Percentiles rank a stretch among this genome's conserved stretches.
Conservation (phyloP, 148 eudicot genomes). For the Chenopodium album region DNA sequence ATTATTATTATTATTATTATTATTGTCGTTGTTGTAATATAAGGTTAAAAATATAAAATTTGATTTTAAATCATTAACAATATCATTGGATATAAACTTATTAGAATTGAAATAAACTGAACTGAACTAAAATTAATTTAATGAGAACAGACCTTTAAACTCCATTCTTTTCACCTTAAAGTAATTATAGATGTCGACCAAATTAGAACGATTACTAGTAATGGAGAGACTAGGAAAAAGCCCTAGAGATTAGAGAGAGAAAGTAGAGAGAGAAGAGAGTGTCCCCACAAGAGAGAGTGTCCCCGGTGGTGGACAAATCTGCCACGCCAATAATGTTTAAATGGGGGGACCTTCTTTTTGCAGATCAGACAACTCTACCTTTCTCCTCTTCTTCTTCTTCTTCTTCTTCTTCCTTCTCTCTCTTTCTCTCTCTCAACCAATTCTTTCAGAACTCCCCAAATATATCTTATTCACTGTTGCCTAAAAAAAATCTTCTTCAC, state of each 20-base stretch:
- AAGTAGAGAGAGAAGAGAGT: neutral
- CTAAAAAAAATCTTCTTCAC: no score
- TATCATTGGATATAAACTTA: no score
- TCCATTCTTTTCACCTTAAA: no score
- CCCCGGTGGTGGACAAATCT: slow-evolving; percentile 43
- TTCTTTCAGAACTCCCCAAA: slow-evolving; percentile 15
- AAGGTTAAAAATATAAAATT: no score
- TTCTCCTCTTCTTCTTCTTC: neutral
- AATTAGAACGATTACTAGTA: no score
- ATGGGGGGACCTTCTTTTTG: slow-evolving; percentile 27
- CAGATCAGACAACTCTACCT: slow-evolving; percentile 33
- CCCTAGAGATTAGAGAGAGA: neutral
- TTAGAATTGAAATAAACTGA: no score
- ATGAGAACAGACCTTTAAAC: no score
- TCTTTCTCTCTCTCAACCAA: slow-evolving; percentile 17
- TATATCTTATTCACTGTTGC: neutral
- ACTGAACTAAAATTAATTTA: no score
- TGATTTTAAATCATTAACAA: no score
- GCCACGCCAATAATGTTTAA: slow-evolving; percentile 49
- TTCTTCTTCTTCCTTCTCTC: neutral
- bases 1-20: no score
- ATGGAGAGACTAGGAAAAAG: neutral
- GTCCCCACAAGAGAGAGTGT: slow-evolving; percentile 41
- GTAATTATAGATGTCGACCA: no score
- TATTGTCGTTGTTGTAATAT: no score